Evolutionary conservation across 805 yeast species (phyloP).

Genomic region (Sugiyamaella mastotermitis): DNA sequence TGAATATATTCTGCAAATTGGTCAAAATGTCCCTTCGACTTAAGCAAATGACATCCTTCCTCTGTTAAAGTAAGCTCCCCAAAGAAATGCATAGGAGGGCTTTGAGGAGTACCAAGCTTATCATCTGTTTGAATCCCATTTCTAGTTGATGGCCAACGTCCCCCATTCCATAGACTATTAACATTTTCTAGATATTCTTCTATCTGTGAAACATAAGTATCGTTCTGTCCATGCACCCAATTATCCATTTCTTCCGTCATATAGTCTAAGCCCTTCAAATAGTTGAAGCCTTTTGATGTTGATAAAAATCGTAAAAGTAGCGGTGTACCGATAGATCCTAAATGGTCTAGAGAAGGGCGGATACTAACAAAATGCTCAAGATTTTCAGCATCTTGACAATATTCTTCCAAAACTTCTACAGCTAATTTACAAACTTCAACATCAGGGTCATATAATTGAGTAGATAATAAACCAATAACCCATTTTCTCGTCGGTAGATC

Average conservation of each 20-base stretch:
- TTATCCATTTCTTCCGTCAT: slow-evolving; percentile 58
- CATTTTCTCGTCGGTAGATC: slow-evolving; percentile 30
- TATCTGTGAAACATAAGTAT: slow-evolving; percentile 28
- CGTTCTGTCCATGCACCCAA: slow-evolving; percentile 48
- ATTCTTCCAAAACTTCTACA: slow-evolving; percentile 47
- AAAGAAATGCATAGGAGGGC: slow-evolving; percentile 62
- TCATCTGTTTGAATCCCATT: slow-evolving; percentile 5
- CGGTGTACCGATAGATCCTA: slow-evolving; percentile 47
- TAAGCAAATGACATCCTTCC: slow-evolving; percentile 65
- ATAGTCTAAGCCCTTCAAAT: slow-evolving; percentile 52
- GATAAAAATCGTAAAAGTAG: slow-evolving; percentile 60
- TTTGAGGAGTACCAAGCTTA: neutral
- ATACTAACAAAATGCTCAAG: slow-evolving; percentile 45
- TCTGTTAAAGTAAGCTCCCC: slow-evolving; percentile 74
- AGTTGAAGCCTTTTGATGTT: slow-evolving; percentile 63
- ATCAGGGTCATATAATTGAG: slow-evolving; percentile 64
- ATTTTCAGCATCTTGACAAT: slow-evolving; percentile 41
- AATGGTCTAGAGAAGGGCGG: slow-evolving; percentile 51
- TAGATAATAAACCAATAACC: slow-evolving; percentile 50
- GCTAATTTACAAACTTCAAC: slow-evolving; percentile 50
- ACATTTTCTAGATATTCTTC: slow-evolving; percentile 28
- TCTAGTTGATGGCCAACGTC: neutral
- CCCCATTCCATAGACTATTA: slow-evolving; percentile 13
- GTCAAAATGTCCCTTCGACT: slow-evolving; percentile 38
- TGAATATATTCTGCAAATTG: slow-evolving; percentile 28